Base-by-base conservation (phyloP, 495 filamentous ascomycete species). In the Aspergillus panamensis region DNA sequence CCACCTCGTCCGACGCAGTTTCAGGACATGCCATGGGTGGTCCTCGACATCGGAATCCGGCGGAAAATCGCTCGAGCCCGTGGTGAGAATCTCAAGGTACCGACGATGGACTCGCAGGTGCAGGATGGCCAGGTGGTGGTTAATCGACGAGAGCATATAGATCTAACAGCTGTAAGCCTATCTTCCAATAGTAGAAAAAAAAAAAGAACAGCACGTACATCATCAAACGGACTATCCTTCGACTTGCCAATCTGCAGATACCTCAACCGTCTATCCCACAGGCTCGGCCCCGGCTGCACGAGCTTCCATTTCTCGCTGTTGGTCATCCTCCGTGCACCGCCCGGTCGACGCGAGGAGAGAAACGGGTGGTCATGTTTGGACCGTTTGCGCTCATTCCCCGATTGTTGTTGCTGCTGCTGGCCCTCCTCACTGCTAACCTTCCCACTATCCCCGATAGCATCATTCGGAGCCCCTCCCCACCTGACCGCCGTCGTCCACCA, bases 401-500 rank as follows among this genome's bases (percentile, higher is more conserved):
- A 30, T 43, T 69, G 35, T 12, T 39, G 10, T 8, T n/a, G 66
- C 49, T 57, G 43, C 2, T 45, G 51, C 5, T 57, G 32, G 14
- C 62, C 65, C 9, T 70, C 69, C 25, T 62, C 61, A 17, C 55
- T 59, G 14, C 20, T 69, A 48, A 67, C 56, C 48, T 63, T 69
- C 17, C 66, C 69, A 53, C 71, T 66, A 59, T 82, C 79, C 5
- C 80, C 73, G 58, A 87, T 80, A 45, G 83, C 81, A 17, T 86
- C 85, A 51, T 86, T 84, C 37, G 82, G 70, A 10, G 86, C 85
- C 37, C 87, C 88, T 47, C 92, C 91, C 83, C 91, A 96, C 19
- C 92, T 81, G 30, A 82, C 85, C 55, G 71, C 77, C 21, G 73
- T 83, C 3, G 86, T 83, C 90, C 90, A 96, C 91, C 92, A 96